Evolutionary conservation across 805 yeast genomes (phyloP).

Genomic region (Barnettozyma californica): DNA sequence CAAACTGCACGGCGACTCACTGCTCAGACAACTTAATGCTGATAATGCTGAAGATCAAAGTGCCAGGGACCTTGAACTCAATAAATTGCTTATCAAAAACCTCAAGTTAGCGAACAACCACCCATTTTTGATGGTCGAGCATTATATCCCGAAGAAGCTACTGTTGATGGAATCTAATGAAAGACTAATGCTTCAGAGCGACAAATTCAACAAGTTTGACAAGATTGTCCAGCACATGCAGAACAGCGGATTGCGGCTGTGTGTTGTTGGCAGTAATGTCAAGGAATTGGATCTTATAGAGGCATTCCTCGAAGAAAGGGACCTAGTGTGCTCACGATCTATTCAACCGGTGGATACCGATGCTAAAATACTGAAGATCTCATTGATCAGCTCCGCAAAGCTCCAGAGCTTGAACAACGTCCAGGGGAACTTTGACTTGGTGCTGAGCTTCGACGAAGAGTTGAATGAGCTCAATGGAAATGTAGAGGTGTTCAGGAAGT

Average conservation of each 20-base stretch:
- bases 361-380: constrained; percentile 12
- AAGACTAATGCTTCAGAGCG: constrained; percentile 46
- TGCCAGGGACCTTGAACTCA: constrained; percentile 26
- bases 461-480: constrained; percentile 29
- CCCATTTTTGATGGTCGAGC: constrained; percentile 70
- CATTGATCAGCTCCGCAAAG: constrained; percentile 4
- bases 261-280: constrained; percentile 53
- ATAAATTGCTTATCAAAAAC: constrained; percentile 40
- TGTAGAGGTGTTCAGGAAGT: constrained; percentile 23
- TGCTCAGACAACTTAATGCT: constrained; percentile 19
- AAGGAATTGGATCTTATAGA: constrained; percentile 77
- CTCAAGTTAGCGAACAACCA: constrained; percentile 52
- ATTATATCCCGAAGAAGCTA: constrained; percentile 67
- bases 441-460: constrained; percentile 45
- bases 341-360: constrained; percentile 59
- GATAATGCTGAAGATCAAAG: constrained; percentile 6
- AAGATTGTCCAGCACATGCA: constrained; percentile 28
- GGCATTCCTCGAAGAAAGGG: constrained; percentile 70
- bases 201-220: constrained; percentile 54
- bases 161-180: constrained; percentile 61
- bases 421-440: constrained; percentile 35
- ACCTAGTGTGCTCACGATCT: constrained; percentile 57
- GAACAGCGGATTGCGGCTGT: constrained; percentile 26
- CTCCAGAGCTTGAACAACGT: constrained; percentile 15
- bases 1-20: constrained; percentile 35